Conservation (phyloP, 441 rosid genomes). For the Melianthus villosus region DNA sequence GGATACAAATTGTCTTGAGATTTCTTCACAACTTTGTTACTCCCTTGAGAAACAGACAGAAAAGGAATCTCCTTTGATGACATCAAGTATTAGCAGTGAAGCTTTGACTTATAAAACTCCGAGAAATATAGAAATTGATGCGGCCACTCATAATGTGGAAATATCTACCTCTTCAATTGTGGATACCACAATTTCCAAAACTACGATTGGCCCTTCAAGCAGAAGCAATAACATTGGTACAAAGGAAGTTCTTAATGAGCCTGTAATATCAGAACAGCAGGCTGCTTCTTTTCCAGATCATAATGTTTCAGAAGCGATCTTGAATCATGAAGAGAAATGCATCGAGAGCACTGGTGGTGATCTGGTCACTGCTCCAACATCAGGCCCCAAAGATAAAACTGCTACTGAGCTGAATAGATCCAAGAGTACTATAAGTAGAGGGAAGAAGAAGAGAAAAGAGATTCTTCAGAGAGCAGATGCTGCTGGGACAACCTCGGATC, state of each 20-base stretch:
- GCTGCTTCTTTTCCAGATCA: constrained; percentile 12
- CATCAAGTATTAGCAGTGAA: constrained; percentile 10
- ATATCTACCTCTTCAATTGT: constrained; percentile 17
- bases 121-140: constrained; percentile 15
- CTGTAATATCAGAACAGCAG: constrained; percentile 17
- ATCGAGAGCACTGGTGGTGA: constrained; percentile 16
- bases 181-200: constrained; percentile 7
- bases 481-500: constrained; percentile 71
- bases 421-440: constrained; percentile 23
- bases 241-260: constrained; percentile 9
- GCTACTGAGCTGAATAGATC: constrained; percentile 24
- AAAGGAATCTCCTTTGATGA: constrained; percentile 14
- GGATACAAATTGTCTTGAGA: constrained; percentile 15
- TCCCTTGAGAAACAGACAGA: constrained; percentile 10
- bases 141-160: constrained; percentile 10
- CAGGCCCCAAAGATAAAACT: constrained; percentile 40
- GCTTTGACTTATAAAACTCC: constrained; percentile 15
- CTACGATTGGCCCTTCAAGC: constrained; percentile 16
- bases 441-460: constrained; percentile 52
- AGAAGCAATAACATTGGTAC: constrained; percentile 1
- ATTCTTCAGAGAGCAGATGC: constrained; percentile 82
- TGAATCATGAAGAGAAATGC: constrained; percentile 20
- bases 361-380: constrained; percentile 9
- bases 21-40: constrained; percentile 18
- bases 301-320: constrained; percentile 17